Percentiles rank a stretch among this genome's conserved stretches.
Conservation (phyloP, 306 rosid species). For the Medicago arabica region DNA sequence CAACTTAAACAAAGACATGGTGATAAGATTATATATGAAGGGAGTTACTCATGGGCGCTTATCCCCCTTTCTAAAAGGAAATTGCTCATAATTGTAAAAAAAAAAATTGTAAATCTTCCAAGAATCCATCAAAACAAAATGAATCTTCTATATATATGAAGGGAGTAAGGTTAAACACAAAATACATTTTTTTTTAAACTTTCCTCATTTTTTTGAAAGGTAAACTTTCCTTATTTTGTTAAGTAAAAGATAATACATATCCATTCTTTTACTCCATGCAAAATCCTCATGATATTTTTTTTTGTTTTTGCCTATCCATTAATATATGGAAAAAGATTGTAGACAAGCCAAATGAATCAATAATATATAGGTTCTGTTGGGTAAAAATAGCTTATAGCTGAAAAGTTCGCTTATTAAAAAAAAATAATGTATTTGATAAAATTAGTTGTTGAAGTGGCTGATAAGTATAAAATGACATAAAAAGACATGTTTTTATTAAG, state of each 20-base stretch:
- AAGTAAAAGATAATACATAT: neutral
- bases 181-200: too few species aligned
- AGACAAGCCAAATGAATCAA: conserved; percentile 36
- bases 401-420: too few species aligned
- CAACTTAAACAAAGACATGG: too few species aligned
- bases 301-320: conserved; percentile 10
- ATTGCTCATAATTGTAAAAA: neutral
- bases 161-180: neutral
- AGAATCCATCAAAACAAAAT: neutral
- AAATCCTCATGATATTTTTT: conserved; percentile 29
- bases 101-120: neutral
- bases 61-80: neutral
- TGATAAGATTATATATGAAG: too few species aligned
- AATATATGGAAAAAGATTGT: conserved; percentile 36
- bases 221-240: conserved; percentile 36
- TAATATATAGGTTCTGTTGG: too few species aligned
- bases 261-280: conserved; percentile 28
- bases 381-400: too few species aligned
- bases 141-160: neutral
- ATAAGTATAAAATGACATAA: too few species aligned
- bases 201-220: conserved; percentile 24
- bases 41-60: too few species aligned
- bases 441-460: too few species aligned
- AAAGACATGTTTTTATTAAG: too few species aligned
- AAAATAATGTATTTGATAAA: too few species aligned